A percentile compares a stretch with the other conserved stretches of the same genome.
Conservation (phyloP, 306 rosid species). For the Vigna unguiculata region DNA sequence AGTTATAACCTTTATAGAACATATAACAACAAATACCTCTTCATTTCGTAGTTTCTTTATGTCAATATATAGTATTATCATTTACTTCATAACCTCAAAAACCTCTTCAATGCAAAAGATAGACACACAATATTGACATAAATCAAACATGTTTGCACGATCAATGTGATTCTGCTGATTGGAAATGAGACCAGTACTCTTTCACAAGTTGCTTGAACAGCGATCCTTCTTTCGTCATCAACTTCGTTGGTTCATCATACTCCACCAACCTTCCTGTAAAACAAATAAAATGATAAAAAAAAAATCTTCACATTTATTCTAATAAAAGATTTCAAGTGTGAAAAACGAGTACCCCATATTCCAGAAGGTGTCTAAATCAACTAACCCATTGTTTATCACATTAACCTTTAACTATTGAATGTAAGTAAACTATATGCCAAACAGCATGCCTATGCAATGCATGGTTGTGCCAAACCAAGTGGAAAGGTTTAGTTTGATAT, state of each 20-base stretch:
- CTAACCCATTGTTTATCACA: not conserved
- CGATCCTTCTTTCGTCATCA: constrained; percentile 66
- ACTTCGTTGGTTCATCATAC: constrained; percentile 65
- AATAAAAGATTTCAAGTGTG: not conserved
- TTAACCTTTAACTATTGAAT: not conserved
- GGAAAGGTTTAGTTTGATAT: not conserved
- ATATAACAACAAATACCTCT: too few relatives aligned
- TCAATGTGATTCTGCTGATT: constrained; percentile 59
- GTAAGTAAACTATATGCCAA: not conserved
- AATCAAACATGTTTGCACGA: not conserved
- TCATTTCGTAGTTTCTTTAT: too few relatives aligned
- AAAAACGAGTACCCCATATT: not conserved
- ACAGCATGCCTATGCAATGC: not conserved
- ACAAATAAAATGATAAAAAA: not conserved
- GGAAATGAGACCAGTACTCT: constrained; percentile 77
- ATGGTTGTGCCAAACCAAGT: not conserved
- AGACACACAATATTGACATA: not conserved
- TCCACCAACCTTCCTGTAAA: constrained; percentile 57
- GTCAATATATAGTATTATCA: too few relatives aligned
- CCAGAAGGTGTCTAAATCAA: not conserved
- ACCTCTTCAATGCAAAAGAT: not conserved
- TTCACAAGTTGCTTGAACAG: constrained; percentile 66
- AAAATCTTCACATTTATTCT: not conserved
- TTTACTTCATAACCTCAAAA: too few relatives aligned
- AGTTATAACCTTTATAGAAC: too few relatives aligned